These are phyloP conservation scores for Pelargonium fulgidum DNA, from an alignment of 441 rosid genomes.

Conservation along the genomic window DNA sequence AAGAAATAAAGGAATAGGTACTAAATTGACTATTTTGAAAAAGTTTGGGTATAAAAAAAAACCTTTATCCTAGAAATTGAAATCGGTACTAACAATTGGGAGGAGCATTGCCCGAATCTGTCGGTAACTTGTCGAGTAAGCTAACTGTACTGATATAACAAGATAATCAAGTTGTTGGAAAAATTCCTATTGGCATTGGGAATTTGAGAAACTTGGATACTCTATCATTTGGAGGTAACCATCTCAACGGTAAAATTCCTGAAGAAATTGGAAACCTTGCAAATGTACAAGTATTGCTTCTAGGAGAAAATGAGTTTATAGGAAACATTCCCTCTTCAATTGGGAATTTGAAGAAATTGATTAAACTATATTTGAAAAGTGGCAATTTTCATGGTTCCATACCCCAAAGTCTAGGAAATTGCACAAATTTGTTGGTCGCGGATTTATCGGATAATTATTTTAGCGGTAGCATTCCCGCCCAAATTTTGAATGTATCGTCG, in stretches of 20 bases:
- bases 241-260: constrained; percentile 14
- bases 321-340: constrained; percentile 20
- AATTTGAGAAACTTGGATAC: constrained; percentile 10
- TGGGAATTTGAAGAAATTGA: constrained; percentile 7
- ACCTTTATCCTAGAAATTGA: not conserved
- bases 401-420: constrained; percentile 18
- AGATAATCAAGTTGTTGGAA: constrained; percentile 12
- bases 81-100: not conserved
- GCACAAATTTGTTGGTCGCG: not conserved
- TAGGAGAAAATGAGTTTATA: constrained; percentile 1
- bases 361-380: not conserved
- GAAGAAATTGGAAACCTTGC: constrained; percentile 10
- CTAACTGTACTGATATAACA: not conserved
- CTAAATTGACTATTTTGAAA: too few relatives aligned
- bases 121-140: constrained; percentile 21
- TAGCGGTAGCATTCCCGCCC: constrained; percentile 16
- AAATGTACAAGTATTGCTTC: not conserved
- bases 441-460: constrained; percentile 18
- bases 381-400: constrained; percentile 17
- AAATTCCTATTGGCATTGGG: constrained; percentile 8
- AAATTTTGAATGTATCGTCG: constrained; percentile 10
- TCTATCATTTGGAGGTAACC: not conserved
- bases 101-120: constrained; percentile 22
- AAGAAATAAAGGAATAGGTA: too few relatives aligned
- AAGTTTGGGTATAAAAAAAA: too few relatives aligned